Conservation (phyloP, 2,329 filamentous ascomycete species). For the Monosporascus ibericus region DNA sequence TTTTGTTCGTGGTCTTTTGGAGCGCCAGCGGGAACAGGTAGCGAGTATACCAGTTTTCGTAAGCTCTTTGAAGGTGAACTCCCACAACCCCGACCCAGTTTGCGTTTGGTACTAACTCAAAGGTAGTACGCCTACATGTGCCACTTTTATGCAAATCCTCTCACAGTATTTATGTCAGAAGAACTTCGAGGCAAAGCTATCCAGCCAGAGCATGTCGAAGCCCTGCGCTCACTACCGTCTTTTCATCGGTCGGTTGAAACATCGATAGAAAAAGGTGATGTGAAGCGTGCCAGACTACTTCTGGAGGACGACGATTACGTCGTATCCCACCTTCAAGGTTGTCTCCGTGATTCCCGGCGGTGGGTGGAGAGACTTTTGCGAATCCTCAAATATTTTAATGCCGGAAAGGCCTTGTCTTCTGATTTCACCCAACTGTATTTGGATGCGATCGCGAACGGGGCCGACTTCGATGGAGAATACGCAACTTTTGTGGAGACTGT, state of each 20-base stretch:
- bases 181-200: slow-evolving; percentile 32
- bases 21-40: slow-evolving; percentile 70
- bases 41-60: slow-evolving; percentile 69
- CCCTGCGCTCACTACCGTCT: slow-evolving; percentile 62
- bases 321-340: slow-evolving; percentile 30
- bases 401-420: slow-evolving; percentile 19
- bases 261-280: slow-evolving; percentile 36
- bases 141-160: slow-evolving; percentile 73
- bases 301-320: slow-evolving; percentile 57
- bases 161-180: slow-evolving; percentile 55
- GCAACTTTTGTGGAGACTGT: slow-evolving; percentile 51
- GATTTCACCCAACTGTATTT: slow-evolving; percentile 55
- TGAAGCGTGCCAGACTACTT: slow-evolving; percentile 41
- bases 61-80: slow-evolving; percentile 59
- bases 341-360: slow-evolving; percentile 26
- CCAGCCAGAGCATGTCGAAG: slow-evolving; percentile 58
- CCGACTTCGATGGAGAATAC: slow-evolving; percentile 42
- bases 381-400: slow-evolving; percentile 40
- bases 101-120: slow-evolving; percentile 15
- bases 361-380: slow-evolving; percentile 40
- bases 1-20: slow-evolving; percentile 57
- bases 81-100: not conserved
- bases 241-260: slow-evolving; percentile 53
- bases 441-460: slow-evolving; percentile 50
- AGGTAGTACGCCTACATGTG: slow-evolving; percentile 76